Evolutionary conservation across 179 eudicot species (phyloP).

Genomic region (Silene coronaria): DNA sequence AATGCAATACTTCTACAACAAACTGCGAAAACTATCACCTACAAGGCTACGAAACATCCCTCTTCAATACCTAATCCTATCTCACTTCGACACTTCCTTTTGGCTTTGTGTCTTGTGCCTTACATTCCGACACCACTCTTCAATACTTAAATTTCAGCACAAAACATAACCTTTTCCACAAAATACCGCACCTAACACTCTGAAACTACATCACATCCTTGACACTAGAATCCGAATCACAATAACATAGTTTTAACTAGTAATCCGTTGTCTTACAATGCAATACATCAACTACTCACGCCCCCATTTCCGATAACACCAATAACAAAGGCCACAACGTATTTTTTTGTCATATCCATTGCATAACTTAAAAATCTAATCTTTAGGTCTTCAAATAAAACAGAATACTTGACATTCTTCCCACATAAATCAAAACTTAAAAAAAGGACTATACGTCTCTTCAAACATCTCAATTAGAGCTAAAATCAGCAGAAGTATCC

Average conservation of each 20-base stretch:
- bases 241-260: background rate
- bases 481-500: background rate
- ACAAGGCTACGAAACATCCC: too few species aligned
- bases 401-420: background rate
- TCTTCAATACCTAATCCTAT: too few species aligned
- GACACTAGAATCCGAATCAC: background rate
- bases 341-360: too few species aligned
- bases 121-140: background rate
- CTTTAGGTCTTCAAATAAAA: background rate
- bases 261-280: background rate
- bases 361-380: background rate
- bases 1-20: too few species aligned
- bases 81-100: too few species aligned
- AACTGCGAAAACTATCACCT: too few species aligned
- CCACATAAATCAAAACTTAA: background rate
- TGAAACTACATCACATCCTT: background rate
- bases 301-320: background rate
- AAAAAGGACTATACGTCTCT: background rate
- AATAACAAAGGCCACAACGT: conserved; percentile 1
- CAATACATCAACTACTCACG: background rate
- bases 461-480: background rate
- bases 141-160: background rate
- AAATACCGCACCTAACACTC: background rate
- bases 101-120: too few species aligned
- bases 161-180: background rate